Evolutionary conservation across 1,139 yeast species (phyloP), one percentile per base, ranked within the genome.

Genomic region (Pneumocystis sp.): DNA sequence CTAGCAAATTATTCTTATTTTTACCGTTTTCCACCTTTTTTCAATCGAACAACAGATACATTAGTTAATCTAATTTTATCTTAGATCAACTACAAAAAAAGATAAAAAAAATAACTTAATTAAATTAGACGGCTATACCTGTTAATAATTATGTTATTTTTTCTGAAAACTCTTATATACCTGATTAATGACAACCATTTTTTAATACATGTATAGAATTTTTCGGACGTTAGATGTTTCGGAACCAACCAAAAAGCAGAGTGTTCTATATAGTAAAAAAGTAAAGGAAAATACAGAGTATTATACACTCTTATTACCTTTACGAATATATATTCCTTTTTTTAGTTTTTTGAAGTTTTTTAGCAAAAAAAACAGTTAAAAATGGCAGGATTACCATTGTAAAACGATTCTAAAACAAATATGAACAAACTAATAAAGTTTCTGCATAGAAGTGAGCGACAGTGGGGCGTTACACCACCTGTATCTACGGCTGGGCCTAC

Each of bases 11-110:
- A 1, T 29, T 39, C 37, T 2, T 37, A 31, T 45, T 25, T 59
- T 19, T 50, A 50, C 57, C 57, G 64, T 59, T 67, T 66, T 34
- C 67, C 67, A 5, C 93, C 96, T 74, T 88, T 89, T 73, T 87
- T 88, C 84, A 93, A 85, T 64, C 95, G 82, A 64, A 93, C 97
- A 68, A 93, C 79, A 35, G 98, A 90, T 61, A 93, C 97, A 76
- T 93, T 93, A 65, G 98, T 93, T 72, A 93, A 82, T 74, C 85
- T 87, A 70, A 93, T 90, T 73, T n/a, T n/a, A 89, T 96, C 63
- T 89, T 85, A 35, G 85, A 37, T 10, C 10, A 82, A 2, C 98
- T 98, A 76, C 91, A 97, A 70, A 87, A 85, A 68, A 91, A 88
- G 15, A 80, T 83, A 86, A 83, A 83, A 44, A 19, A 67, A 50